Percentiles rank a stretch among this genome's conserved stretches.
phyloP scores from a whole-genome alignment of 73 alveolate genomes.

The Effrenium voratum region DNA sequence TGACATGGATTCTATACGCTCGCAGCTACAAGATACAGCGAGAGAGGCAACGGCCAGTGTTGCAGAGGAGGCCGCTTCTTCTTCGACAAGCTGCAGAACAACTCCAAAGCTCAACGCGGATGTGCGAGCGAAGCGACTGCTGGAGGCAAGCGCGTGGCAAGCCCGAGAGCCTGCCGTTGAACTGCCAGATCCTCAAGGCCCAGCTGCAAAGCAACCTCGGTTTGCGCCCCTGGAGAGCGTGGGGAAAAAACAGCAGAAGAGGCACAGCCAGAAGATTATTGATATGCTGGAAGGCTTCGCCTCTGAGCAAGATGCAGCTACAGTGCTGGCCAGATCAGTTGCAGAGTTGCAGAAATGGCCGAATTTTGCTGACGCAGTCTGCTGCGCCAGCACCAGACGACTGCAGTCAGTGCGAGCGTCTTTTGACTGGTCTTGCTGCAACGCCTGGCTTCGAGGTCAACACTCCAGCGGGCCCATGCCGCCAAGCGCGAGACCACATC shows the following conservation, averaged over 20 bases:
- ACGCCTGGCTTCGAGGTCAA: not conserved
- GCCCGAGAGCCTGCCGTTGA: not conserved
- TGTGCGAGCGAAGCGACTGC: not conserved
- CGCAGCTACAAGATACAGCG: not conserved
- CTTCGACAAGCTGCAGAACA: not conserved
- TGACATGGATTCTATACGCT: not conserved
- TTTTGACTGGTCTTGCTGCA: not conserved
- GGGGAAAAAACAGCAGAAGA: not conserved
- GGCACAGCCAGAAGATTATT: not conserved
- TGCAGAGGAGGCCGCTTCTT: not conserved
- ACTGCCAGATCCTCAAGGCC: not conserved
- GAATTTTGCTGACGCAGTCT: too few species aligned
- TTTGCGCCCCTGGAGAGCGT: not conserved
- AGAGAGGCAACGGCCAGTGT: not conserved
- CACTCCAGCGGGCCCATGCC: not conserved
- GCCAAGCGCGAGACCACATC: not conserved
- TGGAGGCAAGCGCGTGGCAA: not conserved
- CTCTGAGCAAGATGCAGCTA: not conserved
- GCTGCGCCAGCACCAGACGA: too few species aligned
- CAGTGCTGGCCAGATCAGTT: not conserved
- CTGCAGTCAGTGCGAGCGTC: not conserved
- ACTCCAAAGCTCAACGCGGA: too few species aligned
- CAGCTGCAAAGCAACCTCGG: not conserved
- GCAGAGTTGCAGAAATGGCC: not conserved
- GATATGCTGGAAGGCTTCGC: not conserved